Evolutionary conservation across 2,329 filamentous ascomycete species (phyloP).

Genomic region (Fusarium nisikadoi): DNA sequence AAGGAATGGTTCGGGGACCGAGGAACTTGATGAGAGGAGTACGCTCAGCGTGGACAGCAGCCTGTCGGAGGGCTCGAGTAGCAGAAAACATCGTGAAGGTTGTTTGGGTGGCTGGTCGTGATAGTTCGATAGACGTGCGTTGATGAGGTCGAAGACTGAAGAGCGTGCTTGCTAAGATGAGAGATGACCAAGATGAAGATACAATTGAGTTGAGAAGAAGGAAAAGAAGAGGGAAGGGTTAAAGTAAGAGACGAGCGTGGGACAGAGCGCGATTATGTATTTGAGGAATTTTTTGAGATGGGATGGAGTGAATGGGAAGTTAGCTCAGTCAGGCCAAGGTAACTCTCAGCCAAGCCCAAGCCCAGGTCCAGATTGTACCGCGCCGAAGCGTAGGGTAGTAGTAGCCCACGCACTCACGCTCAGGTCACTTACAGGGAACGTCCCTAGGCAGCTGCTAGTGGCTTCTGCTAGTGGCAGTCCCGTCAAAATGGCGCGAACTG

Average conservation of each 20-base stretch:
- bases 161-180: conserved; percentile 3
- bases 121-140: conserved; percentile 13
- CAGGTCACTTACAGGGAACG: conserved; percentile 21
- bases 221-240: conserved; percentile 12
- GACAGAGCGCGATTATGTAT: conserved; percentile 41
- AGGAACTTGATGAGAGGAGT: conserved; percentile 71
- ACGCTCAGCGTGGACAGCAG: conserved; percentile 68
- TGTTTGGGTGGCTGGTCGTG: conserved; percentile 19
- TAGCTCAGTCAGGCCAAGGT: conserved; percentile 5
- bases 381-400: conserved; percentile 24
- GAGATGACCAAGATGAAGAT: not conserved
- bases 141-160: conserved; percentile 6
- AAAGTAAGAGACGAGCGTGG: conserved; percentile 7
- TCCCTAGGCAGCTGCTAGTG: conserved; percentile 3
- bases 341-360: not conserved
- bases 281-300: conserved; percentile 42
- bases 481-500: conserved; percentile 32
- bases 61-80: conserved; percentile 67
- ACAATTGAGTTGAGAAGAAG: conserved; percentile 21
- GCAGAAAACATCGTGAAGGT: conserved; percentile 62
- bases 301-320: conserved; percentile 9
- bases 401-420: not conserved
- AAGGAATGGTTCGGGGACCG: conserved; percentile 67
- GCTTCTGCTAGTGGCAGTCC: conserved; percentile 4
- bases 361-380: conserved; percentile 19